phyloP scores from a whole-genome alignment of 305 asterid genomes.

The Rubia peregrina region DNA sequence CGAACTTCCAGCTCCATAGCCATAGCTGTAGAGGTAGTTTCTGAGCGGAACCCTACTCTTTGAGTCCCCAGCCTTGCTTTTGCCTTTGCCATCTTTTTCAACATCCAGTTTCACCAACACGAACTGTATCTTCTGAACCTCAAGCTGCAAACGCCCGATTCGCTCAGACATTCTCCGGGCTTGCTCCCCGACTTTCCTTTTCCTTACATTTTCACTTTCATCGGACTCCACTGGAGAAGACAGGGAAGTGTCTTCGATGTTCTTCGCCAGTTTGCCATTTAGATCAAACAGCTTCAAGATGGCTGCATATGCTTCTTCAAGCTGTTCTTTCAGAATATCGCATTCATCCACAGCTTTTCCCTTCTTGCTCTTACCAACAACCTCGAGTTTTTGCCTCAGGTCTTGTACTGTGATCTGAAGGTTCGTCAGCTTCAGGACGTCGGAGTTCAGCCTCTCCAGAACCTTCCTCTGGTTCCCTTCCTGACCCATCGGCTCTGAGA shows the following conservation, averaged over 20 bases:
- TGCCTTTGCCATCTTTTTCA: conserved; percentile 34
- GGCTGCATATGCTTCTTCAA: conserved; percentile 71
- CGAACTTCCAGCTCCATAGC: conserved; percentile 37
- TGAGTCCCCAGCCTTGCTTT: conserved; percentile 35
- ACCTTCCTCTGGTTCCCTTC: conserved; percentile 72
- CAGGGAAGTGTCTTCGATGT: conserved; percentile 39
- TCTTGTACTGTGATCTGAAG: conserved; percentile 83
- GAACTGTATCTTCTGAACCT: conserved; percentile 82
- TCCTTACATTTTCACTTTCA: conserved; percentile 46
- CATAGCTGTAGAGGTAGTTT: conserved; percentile 72
- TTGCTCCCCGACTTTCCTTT: conserved; percentile 63
- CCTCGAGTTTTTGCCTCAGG: conserved; percentile 68
- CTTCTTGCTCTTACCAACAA: conserved; percentile 57
- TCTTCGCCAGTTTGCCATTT: conserved; percentile 58
- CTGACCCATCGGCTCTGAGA: conserved; percentile 34
- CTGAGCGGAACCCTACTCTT: conserved; percentile 56
- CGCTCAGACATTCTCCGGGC: conserved; percentile 79
- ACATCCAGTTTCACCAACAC: conserved; percentile 63
- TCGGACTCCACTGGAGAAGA: conserved; percentile 55
- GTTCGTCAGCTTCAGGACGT: conserved; percentile 75
- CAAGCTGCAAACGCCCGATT: conserved; percentile 85
- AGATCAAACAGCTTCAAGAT: conserved; percentile 66
- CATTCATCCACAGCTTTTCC: conserved; percentile 78
- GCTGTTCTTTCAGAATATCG: conserved; percentile 68
- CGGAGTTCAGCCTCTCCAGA: conserved; percentile 81